A percentile compares a stretch with the other conserved stretches of the same genome.
Conservation (phyloP, 345 rosid genomes). For the Eucalyptus sp. region DNA sequence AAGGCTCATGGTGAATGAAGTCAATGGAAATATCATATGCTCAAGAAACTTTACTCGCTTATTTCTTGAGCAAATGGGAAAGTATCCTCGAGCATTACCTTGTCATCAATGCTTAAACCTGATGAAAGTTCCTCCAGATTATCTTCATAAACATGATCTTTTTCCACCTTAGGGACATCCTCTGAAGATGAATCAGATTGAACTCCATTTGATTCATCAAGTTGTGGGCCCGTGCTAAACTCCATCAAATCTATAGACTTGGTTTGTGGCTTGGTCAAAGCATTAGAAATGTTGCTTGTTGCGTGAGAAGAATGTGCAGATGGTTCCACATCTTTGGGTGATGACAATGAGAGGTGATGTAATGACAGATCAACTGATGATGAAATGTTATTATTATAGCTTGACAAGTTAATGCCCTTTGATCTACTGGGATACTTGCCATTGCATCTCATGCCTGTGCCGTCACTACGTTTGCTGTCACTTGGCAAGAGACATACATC, state of each 20-base stretch:
- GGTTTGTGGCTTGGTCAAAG: neutral
- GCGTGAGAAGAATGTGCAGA: neutral
- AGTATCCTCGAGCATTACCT: neutral
- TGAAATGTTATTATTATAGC: neutral
- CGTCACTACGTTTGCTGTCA: neutral
- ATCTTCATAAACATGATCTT: neutral
- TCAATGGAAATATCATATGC: neutral
- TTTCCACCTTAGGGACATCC: neutral
- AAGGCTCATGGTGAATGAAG: neutral
- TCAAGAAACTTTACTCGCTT: neutral
- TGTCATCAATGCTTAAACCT: neutral
- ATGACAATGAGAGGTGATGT: constrained; percentile 9
- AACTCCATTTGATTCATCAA: neutral
- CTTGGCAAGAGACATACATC: neutral
- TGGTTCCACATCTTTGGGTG: neutral
- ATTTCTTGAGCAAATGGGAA: neutral
- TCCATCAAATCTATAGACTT: neutral
- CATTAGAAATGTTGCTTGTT: neutral
- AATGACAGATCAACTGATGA: constrained; percentile 7
- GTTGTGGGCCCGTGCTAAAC: neutral
- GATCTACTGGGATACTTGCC: neutral
- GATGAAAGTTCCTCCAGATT: neutral
- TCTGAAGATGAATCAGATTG: neutral
- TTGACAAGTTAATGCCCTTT: neutral
- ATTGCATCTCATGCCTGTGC: neutral